phyloP scores from a whole-genome alignment of 306 rosid species.

The Albizia julibrissin region DNA sequence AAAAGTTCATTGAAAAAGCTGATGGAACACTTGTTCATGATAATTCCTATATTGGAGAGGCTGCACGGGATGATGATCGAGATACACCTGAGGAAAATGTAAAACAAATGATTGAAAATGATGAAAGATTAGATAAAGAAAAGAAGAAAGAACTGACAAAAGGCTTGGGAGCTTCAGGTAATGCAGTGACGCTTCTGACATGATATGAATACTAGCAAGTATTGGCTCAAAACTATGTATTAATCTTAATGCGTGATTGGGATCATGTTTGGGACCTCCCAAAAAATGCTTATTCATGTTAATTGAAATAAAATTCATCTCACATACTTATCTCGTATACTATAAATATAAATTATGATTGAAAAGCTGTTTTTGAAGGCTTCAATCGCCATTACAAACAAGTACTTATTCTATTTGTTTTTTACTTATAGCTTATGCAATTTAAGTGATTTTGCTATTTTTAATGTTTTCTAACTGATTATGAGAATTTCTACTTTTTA shows the following conservation, averaged over 20 bases:
- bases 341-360: no score
- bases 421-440: neutral
- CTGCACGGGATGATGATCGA: conserved; percentile 86
- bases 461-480: neutral
- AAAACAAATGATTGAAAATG: conserved; percentile 60
- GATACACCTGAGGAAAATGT: conserved; percentile 57
- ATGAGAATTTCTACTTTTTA: neutral
- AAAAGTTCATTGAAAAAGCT: conserved; percentile 75
- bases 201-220: neutral
- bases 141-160: conserved; percentile 64
- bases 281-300: no score
- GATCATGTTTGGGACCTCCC: no score
- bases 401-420: neutral
- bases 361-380: no score
- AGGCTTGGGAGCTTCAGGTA: conserved; percentile 78
- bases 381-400: no score
- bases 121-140: conserved; percentile 54
- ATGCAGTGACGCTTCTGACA: conserved; percentile 7
- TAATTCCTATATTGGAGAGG: conserved; percentile 86
- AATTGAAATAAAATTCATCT: no score
- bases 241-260: no score
- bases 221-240: neutral
- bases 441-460: conserved; percentile 5
- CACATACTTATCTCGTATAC: no score
- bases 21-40: conserved; percentile 85